Evolutionary conservation across 345 rosid genomes (phyloP).

Genomic region (Jatropha curcas): DNA sequence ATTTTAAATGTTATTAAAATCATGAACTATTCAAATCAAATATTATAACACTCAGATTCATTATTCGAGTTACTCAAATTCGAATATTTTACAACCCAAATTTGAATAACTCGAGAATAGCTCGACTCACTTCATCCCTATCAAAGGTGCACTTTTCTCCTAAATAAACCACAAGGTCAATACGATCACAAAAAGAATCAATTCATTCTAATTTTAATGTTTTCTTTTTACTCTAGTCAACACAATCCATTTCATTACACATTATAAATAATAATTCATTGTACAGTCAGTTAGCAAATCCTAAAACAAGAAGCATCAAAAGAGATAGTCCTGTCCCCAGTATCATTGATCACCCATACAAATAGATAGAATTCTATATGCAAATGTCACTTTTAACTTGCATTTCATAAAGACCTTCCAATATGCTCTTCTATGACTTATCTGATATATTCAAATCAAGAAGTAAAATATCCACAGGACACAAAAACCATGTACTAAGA

Average conservation of each 20-base stretch:
- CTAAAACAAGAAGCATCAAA: background rate
- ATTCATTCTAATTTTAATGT: background rate
- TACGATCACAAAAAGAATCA: background rate
- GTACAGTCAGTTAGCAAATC: too few species aligned
- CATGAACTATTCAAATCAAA: too few species aligned
- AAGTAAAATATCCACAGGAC: background rate
- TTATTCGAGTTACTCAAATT: too few species aligned
- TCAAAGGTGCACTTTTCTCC: background rate
- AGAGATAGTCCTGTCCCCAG: background rate
- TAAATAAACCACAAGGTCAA: conserved; percentile 11
- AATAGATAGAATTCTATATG: conserved; percentile 3
- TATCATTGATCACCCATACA: too few species aligned
- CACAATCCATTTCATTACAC: conserved; percentile 6
- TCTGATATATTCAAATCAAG: background rate
- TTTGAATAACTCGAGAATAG: too few species aligned
- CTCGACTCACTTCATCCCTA: too few species aligned
- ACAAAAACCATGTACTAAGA: background rate
- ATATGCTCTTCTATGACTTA: background rate
- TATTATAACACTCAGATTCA: too few species aligned
- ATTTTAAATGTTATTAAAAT: too few species aligned
- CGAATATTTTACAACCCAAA: too few species aligned
- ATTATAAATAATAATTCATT: conserved; percentile 1
- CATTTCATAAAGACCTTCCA: background rate
- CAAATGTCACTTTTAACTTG: background rate
- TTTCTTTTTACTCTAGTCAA: background rate